These are phyloP conservation scores for Trichosanthes cucumerina DNA, from an alignment of 306 rosid species.

Conservation along the genomic window DNA sequence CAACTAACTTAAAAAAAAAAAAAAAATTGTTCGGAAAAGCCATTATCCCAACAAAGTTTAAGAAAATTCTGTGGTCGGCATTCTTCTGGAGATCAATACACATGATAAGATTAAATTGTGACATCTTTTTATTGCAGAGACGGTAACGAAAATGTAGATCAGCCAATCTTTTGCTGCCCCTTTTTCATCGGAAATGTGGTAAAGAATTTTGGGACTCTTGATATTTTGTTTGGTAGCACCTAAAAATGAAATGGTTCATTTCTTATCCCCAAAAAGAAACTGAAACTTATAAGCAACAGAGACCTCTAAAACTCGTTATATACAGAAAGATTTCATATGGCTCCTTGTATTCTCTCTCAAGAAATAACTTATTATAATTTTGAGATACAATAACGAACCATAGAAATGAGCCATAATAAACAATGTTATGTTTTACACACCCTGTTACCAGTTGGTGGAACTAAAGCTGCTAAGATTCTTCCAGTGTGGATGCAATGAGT, in stretches of 20 bases:
- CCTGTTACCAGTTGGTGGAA: constrained; percentile 76
- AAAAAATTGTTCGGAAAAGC: background rate
- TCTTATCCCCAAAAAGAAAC: background rate
- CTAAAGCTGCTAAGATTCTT: constrained; percentile 79
- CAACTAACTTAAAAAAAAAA: background rate
- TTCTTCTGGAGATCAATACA: background rate
- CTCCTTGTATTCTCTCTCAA: background rate
- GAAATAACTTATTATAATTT: background rate
- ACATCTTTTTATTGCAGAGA: background rate
- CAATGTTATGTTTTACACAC: constrained; percentile 23
- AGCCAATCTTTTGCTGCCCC: background rate
- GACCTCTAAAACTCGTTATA: background rate
- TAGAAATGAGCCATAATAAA: background rate
- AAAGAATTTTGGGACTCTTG: background rate
- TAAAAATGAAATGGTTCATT: background rate
- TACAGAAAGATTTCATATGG: background rate
- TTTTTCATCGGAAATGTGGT: background rate
- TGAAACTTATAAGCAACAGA: background rate
- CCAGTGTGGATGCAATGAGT: constrained; percentile 90
- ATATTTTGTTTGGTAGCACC: background rate
- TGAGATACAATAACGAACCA: background rate
- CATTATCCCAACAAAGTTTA: background rate
- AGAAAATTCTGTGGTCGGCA: background rate
- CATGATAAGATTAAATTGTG: background rate
- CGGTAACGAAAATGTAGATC: background rate